Conservation (phyloP, 768 basidiomycete genomes). For the Russula abietina region DNA sequence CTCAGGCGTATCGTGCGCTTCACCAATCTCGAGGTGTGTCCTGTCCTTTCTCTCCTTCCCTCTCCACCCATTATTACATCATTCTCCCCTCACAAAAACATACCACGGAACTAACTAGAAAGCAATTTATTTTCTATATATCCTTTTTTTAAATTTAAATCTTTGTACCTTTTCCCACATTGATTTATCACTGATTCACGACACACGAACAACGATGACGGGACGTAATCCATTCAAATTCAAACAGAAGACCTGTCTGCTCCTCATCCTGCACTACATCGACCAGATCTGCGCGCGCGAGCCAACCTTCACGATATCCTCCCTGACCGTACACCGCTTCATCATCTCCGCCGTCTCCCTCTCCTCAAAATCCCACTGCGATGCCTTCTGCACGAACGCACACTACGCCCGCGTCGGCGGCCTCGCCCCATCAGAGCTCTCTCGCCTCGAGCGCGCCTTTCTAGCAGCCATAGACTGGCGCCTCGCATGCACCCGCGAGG, state of each 20-base stretch:
- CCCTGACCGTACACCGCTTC: slow-evolving; percentile 96
- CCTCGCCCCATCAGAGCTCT: slow-evolving; percentile 84
- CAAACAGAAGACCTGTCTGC: slow-evolving; percentile 64
- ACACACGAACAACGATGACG: background rate
- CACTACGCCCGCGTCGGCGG: slow-evolving; percentile 97
- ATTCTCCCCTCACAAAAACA: background rate
- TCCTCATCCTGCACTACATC: slow-evolving; percentile 84
- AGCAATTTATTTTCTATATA: background rate
- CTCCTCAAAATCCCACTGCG: slow-evolving; percentile 91
- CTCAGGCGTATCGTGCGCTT: slow-evolving; percentile 89
- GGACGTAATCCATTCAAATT: background rate
- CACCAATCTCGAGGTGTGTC: slow-evolving; percentile 87
- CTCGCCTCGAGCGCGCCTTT: slow-evolving; percentile 92
- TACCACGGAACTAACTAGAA: background rate
- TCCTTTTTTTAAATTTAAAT: too few species aligned
- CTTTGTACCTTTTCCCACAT: background rate
- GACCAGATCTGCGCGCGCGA: slow-evolving; percentile 87
- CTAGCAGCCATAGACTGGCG: slow-evolving; percentile 89
- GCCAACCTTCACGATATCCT: slow-evolving; percentile 87
- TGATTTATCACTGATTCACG: background rate
- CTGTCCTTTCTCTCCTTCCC: background rate
- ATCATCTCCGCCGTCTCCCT: slow-evolving; percentile 90
- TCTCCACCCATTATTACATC: slow-evolving; percentile 13
- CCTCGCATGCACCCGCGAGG: slow-evolving; percentile 86
- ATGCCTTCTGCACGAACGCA: slow-evolving; percentile 90